Conservation (phyloP, 2,329 filamentous ascomycete genomes). For the Hypoxylon sp. region DNA sequence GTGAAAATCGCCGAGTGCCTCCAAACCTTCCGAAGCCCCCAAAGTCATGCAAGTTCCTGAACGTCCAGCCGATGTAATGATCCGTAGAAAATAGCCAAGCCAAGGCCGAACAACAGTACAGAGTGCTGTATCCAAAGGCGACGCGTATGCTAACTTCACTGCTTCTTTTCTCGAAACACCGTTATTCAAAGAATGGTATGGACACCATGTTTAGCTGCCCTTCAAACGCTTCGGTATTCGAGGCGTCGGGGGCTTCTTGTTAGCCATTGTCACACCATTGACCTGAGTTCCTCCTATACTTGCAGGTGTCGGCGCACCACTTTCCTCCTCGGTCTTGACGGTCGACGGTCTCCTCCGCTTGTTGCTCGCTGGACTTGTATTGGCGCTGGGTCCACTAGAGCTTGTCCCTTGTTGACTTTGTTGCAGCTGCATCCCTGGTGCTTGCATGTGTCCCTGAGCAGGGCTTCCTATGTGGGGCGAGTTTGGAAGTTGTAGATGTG, state of each 20-base stretch:
- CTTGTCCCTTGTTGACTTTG: constrained; percentile 78
- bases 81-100: constrained; percentile 41
- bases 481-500: constrained; percentile 73
- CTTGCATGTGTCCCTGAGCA: constrained; percentile 73
- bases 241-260: constrained; percentile 70
- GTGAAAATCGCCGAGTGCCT: constrained; percentile 42
- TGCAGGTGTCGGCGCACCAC: constrained; percentile 65
- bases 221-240: constrained; percentile 70
- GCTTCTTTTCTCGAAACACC: constrained; percentile 19
- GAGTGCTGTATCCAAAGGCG: constrained; percentile 49
- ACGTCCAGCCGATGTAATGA: constrained; percentile 43
- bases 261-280: constrained; percentile 65
- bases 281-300: constrained; percentile 61
- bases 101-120: constrained; percentile 44
- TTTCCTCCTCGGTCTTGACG: constrained; percentile 71
- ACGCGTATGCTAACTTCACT: constrained; percentile 48
- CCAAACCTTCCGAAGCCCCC: constrained; percentile 36
- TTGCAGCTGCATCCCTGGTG: constrained; percentile 76
- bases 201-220: constrained; percentile 56
- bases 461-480: constrained; percentile 75
- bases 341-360: constrained; percentile 71
- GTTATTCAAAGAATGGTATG: neutral
- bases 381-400: constrained; percentile 76
- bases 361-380: constrained; percentile 74
- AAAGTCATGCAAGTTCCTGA: constrained; percentile 46